A percentile compares a stretch with the other conserved stretches of the same genome.
Evolutionary conservation across 768 basidiomycete genomes (phyloP).

Genomic region (Trametes meyenii): DNA sequence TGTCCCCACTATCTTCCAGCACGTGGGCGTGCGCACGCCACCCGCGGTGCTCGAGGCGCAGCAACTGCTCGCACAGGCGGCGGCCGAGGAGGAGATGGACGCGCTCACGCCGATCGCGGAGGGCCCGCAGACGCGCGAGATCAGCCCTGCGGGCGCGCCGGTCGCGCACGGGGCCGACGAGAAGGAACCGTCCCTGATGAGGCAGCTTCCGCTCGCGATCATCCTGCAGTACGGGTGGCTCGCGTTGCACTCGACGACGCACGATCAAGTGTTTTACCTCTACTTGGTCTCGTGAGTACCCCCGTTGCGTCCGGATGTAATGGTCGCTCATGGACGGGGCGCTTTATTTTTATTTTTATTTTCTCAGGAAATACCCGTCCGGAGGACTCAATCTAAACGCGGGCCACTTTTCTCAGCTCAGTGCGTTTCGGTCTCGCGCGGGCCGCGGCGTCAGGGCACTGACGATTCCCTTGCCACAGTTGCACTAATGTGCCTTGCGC

Average conservation of each 20-base stretch:
- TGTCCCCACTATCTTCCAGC: conserved; percentile 80
- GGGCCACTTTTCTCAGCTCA: conserved; percentile 89
- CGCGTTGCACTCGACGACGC: conserved; percentile 86
- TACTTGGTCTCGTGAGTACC: conserved; percentile 82
- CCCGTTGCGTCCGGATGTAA: not conserved
- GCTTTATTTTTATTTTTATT: conserved; percentile 13
- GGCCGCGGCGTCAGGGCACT: not conserved
- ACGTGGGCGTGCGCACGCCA: conserved; percentile 80
- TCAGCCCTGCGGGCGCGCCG: conserved; percentile 31
- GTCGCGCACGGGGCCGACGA: conserved; percentile 44
- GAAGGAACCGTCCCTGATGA: conserved; percentile 66
- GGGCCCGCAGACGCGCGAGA: conserved; percentile 38
- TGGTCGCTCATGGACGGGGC: not conserved
- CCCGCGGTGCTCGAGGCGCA: conserved; percentile 77
- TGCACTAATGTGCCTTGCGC: conserved; percentile 92
- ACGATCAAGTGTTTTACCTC: conserved; percentile 89
- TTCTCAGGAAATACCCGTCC: conserved; percentile 66
- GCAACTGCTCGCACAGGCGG: conserved; percentile 51
- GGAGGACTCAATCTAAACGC: conserved; percentile 94
- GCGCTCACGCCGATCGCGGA: conserved; percentile 57
- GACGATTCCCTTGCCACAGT: conserved; percentile 45
- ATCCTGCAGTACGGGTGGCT: conserved; percentile 91
- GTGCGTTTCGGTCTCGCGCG: conserved; percentile 42
- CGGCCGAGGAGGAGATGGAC: conserved; percentile 41
- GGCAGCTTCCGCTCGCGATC: conserved; percentile 78